Evolutionary conservation across 805 yeast genomes (phyloP), one percentile per base, ranked within the genome.

Genomic region (Candida vaughaniae): DNA sequence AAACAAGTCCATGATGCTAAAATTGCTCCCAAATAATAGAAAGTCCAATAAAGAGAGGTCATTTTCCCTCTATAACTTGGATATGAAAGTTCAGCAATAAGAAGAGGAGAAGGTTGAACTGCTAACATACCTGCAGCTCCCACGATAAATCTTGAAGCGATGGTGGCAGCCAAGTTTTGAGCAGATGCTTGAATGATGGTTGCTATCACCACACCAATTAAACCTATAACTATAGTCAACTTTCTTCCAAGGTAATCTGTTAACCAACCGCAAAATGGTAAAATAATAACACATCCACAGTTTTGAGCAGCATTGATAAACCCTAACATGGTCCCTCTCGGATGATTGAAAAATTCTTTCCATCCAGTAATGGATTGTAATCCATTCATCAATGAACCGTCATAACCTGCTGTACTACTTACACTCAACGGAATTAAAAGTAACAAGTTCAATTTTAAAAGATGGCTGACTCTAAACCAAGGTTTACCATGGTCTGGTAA

Each of bases 51-150:
- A 69, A 63, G 36, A 64, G 46, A 42, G 2, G 66, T 45, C 25
- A 42, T 25, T 29, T 45, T 45, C 11, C 46, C 48, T 47, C 62
- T 49, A 41, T 43, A 56, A n/a, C 55, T 49, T 16, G 81, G 81
- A 42, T 62, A 73, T 1, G 77, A 53, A 14, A 73, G 42, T 46
- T 76, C 80, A 4, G 77, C 63, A 26, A 72, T 57, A 43, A 71
- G 54, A 8, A 72, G 43, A 7, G 78, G 74, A n/a, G 73, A 59
- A 4, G 75, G 62, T 25, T 68, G 64, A 25, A 57, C 60, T 5
- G 71, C 64, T 27, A 71, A 41, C 46, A 61, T 60, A 10, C 52
- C 47, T 12, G 77, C 77, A 27, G 65, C 47, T 41, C 78, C 78
- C 31, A 74, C 52, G 20, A 75, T 41, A 38, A 75, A 54, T 57